phyloP scores from a whole-genome alignment of 1,139 yeast species.

The Entelexis paramagnoliae region DNA sequence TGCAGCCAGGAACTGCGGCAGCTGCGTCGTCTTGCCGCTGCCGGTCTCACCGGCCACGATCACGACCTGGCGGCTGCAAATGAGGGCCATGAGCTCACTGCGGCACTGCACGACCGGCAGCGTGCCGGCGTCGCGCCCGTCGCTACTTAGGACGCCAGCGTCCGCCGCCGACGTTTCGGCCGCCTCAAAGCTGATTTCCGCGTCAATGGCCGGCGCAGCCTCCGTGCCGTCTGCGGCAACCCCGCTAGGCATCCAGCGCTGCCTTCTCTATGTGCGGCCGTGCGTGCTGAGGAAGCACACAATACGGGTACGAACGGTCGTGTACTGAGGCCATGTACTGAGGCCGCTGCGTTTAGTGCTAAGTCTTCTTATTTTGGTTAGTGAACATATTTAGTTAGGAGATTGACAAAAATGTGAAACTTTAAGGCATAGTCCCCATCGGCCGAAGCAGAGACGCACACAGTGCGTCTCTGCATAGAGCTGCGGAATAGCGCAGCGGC shows the following conservation, averaged over 20 bases:
- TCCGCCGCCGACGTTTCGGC: neutral
- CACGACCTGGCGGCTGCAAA: slow-evolving; percentile 57
- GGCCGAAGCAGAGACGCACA: no score
- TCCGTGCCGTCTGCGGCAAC: neutral
- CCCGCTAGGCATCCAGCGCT: neutral
- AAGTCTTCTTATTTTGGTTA: no score
- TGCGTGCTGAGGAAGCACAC: neutral
- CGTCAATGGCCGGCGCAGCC: neutral
- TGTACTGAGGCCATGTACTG: no score
- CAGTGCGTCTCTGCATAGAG: no score
- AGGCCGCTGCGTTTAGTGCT: no score
- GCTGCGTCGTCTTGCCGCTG: slow-evolving; percentile 92
- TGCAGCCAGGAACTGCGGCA: slow-evolving; percentile 80
- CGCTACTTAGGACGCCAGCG: neutral
- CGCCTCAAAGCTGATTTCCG: neutral
- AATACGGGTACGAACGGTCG: neutral
- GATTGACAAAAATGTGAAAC: no score
- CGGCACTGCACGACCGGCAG: slow-evolving; percentile 69
- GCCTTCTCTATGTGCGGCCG: neutral
- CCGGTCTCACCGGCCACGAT: slow-evolving; percentile 97
- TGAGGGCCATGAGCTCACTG: slow-evolving; percentile 50
- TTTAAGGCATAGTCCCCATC: no score
- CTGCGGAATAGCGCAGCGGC: no score
- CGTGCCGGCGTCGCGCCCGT: neutral
- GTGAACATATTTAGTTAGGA: no score